Base-by-base conservation (phyloP, 306 rosid genomes). In the Cucurbita moschata region DNA sequence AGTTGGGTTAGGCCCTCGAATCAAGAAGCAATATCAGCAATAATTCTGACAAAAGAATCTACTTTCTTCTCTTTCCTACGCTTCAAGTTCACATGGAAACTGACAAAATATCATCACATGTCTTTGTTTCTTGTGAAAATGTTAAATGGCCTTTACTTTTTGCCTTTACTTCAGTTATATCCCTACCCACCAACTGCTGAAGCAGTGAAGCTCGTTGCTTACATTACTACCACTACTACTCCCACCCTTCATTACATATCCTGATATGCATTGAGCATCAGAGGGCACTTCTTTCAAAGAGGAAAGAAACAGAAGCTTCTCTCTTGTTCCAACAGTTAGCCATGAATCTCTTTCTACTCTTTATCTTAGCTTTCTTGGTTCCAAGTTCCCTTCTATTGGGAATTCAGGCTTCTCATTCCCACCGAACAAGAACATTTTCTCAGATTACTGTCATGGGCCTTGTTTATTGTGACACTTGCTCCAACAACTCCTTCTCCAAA, bases 381-480 rank as follows among this genome's bases (percentile, higher is more conserved):
- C 14, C 83, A n/a, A 79, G 72, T 49, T 75, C 86, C 71, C 77
- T 84, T 44, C 76, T 77, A 66, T 60, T 82, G 82, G 83, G 77
- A 87, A 82, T 75, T 81, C 87, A 86, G 19, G 74, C 74, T 19
- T 57, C 59, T 49, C 74, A 26, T 69, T 69, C 59, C 43, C 59
- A 49, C 51, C 71, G 56, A 37, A 16, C 43, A 43, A 69, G 49
- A 72, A 14, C 81, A 51, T 83, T 76, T 80, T 83, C 96, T 40
- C 92, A 90, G 72, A 93, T 93, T 73, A 82, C 91, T 75, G 97
- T 93, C 0, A 93, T 90, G 98, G 98, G 98, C 46, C 88, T 90
- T 79, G 98, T 93, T 77, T 93, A 90, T 46, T 93, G 98, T 75
- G 98, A 90, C 79, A 90, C 72, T 81, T 93, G 98, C 92, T 88